Evolutionary conservation across 1,284 basidiomycete species (phyloP).

Genomic region (Rhodofomes roseus): DNA sequence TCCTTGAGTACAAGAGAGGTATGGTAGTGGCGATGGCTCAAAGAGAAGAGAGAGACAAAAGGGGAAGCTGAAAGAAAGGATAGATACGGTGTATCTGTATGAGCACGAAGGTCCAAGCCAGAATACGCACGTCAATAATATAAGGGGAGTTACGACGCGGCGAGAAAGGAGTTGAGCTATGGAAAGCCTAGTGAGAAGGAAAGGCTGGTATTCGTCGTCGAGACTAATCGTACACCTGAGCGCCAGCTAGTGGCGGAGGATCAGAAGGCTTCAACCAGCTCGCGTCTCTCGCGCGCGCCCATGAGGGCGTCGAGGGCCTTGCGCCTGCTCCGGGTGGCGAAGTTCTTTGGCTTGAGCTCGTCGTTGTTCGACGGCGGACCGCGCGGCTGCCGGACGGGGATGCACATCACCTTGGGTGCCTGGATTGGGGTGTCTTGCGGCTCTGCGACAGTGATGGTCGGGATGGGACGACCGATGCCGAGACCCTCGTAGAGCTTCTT

Average conservation of each 20-base stretch:
- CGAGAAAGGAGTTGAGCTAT: constrained; percentile 2
- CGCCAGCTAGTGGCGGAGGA: constrained; percentile 1
- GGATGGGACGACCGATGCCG: constrained; percentile 64
- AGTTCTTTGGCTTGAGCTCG: constrained; percentile 86
- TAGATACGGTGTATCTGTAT: constrained; percentile 21
- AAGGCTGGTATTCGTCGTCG: constrained; percentile 17
- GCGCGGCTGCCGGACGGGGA: constrained; percentile 77
- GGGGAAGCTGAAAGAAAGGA: constrained; percentile 16
- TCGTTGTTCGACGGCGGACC: constrained; percentile 84
- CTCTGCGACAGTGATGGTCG: constrained; percentile 31
- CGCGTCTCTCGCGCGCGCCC: constrained; percentile 70
- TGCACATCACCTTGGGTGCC: constrained; percentile 56
- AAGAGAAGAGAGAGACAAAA: constrained; percentile 8
- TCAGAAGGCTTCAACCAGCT: constrained; percentile 55
- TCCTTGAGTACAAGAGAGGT: not conserved
- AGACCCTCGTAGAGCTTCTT: constrained; percentile 84
- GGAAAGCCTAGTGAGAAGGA: constrained; percentile 15
- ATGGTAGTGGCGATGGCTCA: not conserved
- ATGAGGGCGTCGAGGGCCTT: constrained; percentile 73
- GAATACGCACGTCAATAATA: constrained; percentile 28
- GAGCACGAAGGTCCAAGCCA: constrained; percentile 21
- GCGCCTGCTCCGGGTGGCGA: constrained; percentile 76
- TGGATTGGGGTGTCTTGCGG: constrained; percentile 24
- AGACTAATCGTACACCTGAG: constrained; percentile 20
- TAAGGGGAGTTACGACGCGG: constrained; percentile 14